A percentile compares a stretch with the other conserved stretches of the same genome.
Conservation (phyloP, 306 rosid species). For the Acmispon strigosus region DNA sequence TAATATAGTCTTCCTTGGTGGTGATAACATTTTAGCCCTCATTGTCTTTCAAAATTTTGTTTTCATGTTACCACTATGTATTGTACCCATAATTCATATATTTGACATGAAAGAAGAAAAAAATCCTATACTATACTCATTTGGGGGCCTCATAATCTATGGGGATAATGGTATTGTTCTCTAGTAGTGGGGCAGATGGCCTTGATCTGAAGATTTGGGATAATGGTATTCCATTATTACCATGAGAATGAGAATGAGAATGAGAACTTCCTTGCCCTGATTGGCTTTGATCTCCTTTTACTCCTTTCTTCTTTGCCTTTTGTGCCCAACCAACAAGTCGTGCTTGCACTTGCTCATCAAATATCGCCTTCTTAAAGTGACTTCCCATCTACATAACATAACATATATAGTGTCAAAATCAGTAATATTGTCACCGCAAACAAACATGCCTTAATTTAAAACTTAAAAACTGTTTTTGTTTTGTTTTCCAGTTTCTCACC, state of each 20-base stretch:
- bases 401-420: neutral
- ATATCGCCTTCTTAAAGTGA: constrained; percentile 58
- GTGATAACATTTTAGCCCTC: neutral
- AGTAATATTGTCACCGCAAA: neutral
- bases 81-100: neutral
- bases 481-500: no score
- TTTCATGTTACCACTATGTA: neutral
- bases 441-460: neutral
- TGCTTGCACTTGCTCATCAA: constrained; percentile 67
- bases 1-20: neutral
- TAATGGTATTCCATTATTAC: constrained; percentile 41
- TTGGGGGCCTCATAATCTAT: constrained; percentile 16
- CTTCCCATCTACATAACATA: constrained; percentile 69
- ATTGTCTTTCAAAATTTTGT: neutral
- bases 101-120: neutral
- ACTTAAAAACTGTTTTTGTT: no score
- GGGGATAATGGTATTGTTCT: constrained; percentile 10
- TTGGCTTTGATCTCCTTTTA: constrained; percentile 12
- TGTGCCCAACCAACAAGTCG: constrained; percentile 77
- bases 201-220: constrained; percentile 25
- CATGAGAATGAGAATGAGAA: neutral
- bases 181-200: constrained; percentile 25
- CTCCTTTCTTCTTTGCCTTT: constrained; percentile 45
- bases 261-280: constrained; percentile 32
- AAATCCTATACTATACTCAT: neutral